phyloP scores from a whole-genome alignment of 352 stramenopile genomes.

The Phytophthora brassicae region DNA sequence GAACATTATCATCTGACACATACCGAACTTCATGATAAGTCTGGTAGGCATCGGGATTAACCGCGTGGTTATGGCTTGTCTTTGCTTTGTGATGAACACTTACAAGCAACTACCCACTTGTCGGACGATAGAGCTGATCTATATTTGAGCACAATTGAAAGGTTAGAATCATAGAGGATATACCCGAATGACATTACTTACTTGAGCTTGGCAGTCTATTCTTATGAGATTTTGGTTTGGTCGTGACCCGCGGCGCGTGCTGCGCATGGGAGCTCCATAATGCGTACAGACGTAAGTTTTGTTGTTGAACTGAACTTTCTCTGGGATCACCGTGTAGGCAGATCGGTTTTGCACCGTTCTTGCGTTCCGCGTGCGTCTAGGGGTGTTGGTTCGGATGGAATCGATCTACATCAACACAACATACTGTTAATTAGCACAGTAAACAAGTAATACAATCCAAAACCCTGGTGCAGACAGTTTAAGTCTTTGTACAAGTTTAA shows the following conservation, averaged over 20 bases:
- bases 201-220: conserved; percentile 5
- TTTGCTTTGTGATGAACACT: neutral
- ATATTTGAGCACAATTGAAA: neutral
- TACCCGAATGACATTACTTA: neutral
- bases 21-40: conserved; percentile 2
- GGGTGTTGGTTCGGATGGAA: neutral
- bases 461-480: neutral
- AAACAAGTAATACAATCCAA: neutral
- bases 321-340: neutral
- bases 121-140: conserved; percentile 3
- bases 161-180: neutral
- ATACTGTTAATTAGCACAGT: neutral
- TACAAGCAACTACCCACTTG: neutral
- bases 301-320: neutral
- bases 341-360: neutral
- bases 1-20: conserved; percentile 1
- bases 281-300: conserved; percentile 4
- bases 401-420: neutral
- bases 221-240: conserved; percentile 1
- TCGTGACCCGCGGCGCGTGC: neutral
- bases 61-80: conserved; percentile 5
- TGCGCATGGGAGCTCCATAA: neutral
- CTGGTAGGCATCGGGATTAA: neutral
- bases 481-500: neutral
- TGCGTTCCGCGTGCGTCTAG: neutral